Evolutionary conservation across 169 alveolate genomes (phyloP).

Genomic region (Cryptosporidium canis): DNA sequence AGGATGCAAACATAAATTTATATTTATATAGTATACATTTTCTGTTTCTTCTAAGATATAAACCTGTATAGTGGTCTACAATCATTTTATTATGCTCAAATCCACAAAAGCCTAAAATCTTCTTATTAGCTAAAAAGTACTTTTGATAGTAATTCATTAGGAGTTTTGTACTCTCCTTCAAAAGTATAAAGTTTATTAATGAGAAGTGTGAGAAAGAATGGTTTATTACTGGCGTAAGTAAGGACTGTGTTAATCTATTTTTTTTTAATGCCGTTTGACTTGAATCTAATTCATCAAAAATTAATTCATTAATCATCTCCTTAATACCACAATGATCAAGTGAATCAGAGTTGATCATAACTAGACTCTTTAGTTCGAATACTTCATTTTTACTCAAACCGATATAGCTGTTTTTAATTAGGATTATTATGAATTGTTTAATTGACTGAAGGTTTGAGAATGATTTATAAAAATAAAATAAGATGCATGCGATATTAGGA

Average conservation of each 20-base stretch:
- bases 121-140: constrained; percentile 2
- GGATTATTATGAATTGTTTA: constrained; percentile 17
- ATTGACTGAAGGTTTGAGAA: constrained; percentile 31
- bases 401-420: not conserved
- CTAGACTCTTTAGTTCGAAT: not conserved
- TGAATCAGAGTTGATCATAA: not conserved
- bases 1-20: not conserved
- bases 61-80: constrained; percentile 57
- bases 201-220: constrained; percentile 23
- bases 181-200: constrained; percentile 8
- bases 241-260: constrained; percentile 9
- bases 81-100: constrained; percentile 16
- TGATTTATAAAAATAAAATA: constrained; percentile 37
- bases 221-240: not conserved
- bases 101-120: not conserved
- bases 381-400: not conserved
- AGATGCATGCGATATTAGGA: not conserved
- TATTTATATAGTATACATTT: constrained; percentile 12
- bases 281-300: constrained; percentile 12
- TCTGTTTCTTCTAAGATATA: constrained; percentile 54
- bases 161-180: not conserved
- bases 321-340: not conserved
- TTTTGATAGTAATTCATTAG: constrained; percentile 15
- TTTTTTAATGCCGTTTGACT: constrained; percentile 19
- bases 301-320: constrained; percentile 8